Percentiles rank a stretch among this genome's conserved stretches.
These are phyloP conservation scores for Cutaneotrichosporon sp. DNA, from an alignment of 1,284 basidiomycete species.

Conservation along the genomic window DNA sequence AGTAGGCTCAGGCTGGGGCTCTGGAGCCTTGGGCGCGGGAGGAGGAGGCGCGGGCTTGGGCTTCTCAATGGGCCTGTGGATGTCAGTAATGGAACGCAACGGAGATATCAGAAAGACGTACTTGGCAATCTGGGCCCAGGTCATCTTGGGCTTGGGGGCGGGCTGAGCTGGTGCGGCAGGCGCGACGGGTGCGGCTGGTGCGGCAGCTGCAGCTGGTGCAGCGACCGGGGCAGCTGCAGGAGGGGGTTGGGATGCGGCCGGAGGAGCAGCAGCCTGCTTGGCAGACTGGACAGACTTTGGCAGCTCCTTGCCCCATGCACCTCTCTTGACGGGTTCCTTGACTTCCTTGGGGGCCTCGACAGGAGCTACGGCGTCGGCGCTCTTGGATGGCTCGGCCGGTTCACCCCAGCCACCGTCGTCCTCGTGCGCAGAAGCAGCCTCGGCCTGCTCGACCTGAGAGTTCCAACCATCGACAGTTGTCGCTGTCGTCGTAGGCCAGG, in stretches of 20 bases:
- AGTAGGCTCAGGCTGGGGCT: constrained; percentile 29
- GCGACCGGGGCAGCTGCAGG: constrained; percentile 18
- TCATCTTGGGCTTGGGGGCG: constrained; percentile 45
- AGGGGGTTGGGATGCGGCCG: no score
- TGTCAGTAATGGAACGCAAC: background rate
- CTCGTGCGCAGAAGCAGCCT: constrained; percentile 22
- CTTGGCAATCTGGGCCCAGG: constrained; percentile 52
- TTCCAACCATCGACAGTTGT: constrained; percentile 40
- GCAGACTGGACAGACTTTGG: constrained; percentile 21
- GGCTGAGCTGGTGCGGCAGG: constrained; percentile 12
- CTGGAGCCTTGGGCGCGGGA: constrained; percentile 55
- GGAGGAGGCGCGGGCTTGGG: constrained; percentile 52
- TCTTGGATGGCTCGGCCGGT: constrained; percentile 1
- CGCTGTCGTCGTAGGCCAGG: constrained; percentile 36
- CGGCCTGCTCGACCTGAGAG: constrained; percentile 37
- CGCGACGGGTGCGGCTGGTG: constrained; percentile 18
- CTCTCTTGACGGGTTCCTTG: constrained; percentile 39
- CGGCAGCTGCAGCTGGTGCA: constrained; percentile 7
- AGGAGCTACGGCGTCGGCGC: constrained; percentile 12
- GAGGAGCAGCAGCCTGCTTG: constrained; percentile 15
- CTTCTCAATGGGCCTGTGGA: constrained; percentile 43
- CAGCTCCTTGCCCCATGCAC: constrained; percentile 35
- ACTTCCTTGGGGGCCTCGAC: constrained; percentile 40
- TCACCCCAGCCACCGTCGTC: constrained; percentile 21
- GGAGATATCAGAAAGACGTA: constrained; percentile 19